phyloP scores from a whole-genome alignment of 345 rosid species.

The Citrus australasica region DNA sequence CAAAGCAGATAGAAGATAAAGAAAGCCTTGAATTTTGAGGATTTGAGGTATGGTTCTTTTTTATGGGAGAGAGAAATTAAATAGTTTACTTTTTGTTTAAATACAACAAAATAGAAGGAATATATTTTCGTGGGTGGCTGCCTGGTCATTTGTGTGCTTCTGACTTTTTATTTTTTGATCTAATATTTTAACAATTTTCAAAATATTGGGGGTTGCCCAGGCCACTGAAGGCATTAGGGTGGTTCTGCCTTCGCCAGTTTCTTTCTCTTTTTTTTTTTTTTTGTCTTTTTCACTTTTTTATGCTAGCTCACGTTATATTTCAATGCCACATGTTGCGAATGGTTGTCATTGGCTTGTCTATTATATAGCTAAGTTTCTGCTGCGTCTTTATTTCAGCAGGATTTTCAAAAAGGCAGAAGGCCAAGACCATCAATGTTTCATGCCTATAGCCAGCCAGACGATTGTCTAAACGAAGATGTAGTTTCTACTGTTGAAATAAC shows the following conservation, averaged over 20 bases:
- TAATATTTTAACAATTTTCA: no score
- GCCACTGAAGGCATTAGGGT: no score
- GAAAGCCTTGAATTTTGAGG: no score
- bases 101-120: no score
- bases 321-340: slow-evolving; percentile 1
- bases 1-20: no score
- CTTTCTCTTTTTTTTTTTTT: no score
- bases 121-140: not conserved
- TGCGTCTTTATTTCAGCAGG: slow-evolving; percentile 38
- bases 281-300: not conserved
- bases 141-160: not conserved
- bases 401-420: slow-evolving; percentile 77
- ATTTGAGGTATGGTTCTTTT: no score
- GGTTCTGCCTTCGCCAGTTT: no score
- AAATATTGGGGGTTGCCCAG: no score
- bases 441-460: slow-evolving; percentile 85
- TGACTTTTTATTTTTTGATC: no score
- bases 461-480: slow-evolving; percentile 61
- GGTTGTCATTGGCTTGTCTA: not conserved
- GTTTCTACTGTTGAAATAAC: slow-evolving; percentile 58
- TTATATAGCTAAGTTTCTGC: not conserved
- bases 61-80: no score
- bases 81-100: no score
- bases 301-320: not conserved
- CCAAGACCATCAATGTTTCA: slow-evolving; percentile 58